These are phyloP conservation scores for Rhinocladiella similis DNA, from an alignment of 2,329 filamentous ascomycete genomes.

Conservation along the genomic window DNA sequence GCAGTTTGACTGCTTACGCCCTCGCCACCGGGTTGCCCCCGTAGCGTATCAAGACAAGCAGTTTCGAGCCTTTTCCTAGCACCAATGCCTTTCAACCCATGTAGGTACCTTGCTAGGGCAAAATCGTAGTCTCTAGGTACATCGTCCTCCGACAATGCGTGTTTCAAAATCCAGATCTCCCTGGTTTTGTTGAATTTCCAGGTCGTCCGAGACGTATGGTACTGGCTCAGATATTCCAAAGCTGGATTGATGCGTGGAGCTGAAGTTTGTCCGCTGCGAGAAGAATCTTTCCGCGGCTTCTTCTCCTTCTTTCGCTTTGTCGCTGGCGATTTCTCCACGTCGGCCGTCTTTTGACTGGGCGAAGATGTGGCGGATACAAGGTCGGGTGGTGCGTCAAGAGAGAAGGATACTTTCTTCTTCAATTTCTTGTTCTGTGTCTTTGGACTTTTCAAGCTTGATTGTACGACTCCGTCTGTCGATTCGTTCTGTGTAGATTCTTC, in stretches of 20 bases:
- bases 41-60: conserved; percentile 62
- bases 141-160: conserved; percentile 70
- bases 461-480: neutral
- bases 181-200: conserved; percentile 99
- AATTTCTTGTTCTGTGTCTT: conserved; percentile 2
- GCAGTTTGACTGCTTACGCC: neutral
- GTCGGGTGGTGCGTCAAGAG: conserved; percentile 60
- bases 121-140: conserved; percentile 72
- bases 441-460: neutral
- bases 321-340: conserved; percentile 1
- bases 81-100: conserved; percentile 73
- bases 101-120: conserved; percentile 74
- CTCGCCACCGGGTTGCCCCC: conserved; percentile 54
- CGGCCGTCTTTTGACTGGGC: neutral
- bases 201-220: conserved; percentile 65
- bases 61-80: conserved; percentile 66
- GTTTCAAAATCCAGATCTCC: conserved; percentile 81
- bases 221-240: conserved; percentile 70
- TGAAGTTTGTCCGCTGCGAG: conserved; percentile 26
- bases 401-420: conserved; percentile 56
- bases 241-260: conserved; percentile 23
- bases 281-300: conserved; percentile 33
- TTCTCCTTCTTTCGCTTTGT: conserved; percentile 30
- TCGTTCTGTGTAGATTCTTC: neutral
- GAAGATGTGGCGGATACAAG: conserved; percentile 28